A percentile compares a stretch with the other conserved stretches of the same genome.
phyloP scores from a whole-genome alignment of 108 stramenopile species.

The Cyclotella distinguenda region DNA sequence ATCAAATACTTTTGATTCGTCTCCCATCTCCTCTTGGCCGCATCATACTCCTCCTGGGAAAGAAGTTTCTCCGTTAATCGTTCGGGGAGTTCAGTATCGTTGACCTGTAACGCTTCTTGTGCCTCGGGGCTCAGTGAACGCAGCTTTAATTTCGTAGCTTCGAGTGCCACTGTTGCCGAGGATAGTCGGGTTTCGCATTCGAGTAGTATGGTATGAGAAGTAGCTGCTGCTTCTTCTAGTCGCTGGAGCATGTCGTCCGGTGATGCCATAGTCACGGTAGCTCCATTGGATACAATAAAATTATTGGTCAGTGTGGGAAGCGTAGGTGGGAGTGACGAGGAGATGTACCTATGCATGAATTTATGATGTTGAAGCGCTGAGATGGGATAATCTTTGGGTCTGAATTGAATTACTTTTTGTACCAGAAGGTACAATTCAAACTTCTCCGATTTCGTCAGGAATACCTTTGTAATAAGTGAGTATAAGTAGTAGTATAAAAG shows the following conservation, averaged over 20 bases:
- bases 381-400: too few species aligned
- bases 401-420: too few species aligned
- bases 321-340: too few species aligned
- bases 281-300: too few species aligned
- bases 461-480: too few species aligned
- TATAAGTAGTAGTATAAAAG: too few species aligned
- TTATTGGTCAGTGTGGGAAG: background rate
- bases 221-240: conserved; percentile 37
- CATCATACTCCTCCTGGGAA: conserved; percentile 53
- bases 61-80: conserved; percentile 47
- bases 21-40: conserved; percentile 46
- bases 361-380: too few species aligned
- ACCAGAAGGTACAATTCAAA: too few species aligned
- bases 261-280: conserved; percentile 12
- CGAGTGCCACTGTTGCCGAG: conserved; percentile 31
- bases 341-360: too few species aligned
- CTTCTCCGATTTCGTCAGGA: too few species aligned
- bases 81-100: conserved; percentile 72
- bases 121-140: conserved; percentile 36
- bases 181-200: conserved; percentile 21
- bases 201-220: conserved; percentile 11
- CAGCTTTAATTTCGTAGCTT: conserved; percentile 57
- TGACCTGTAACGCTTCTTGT: conserved; percentile 52
- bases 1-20: conserved; percentile 60
- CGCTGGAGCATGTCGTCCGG: conserved; percentile 25